Evolutionary conservation across 192 early-diverging fungal genomes (phyloP).

Genomic region (Coemansia reversa): DNA sequence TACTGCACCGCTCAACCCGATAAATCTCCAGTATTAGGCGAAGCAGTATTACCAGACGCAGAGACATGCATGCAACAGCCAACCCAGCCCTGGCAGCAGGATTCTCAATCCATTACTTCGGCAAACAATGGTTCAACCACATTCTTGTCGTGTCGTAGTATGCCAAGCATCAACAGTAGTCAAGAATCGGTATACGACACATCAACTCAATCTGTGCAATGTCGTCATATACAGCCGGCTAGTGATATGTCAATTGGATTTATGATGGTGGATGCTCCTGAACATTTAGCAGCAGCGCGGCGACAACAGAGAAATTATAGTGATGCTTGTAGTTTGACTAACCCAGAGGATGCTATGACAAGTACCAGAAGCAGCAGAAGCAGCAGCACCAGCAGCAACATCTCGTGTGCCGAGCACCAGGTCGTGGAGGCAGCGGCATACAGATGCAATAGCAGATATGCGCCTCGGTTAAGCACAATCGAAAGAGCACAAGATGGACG

Average conservation of each 20-base stretch:
- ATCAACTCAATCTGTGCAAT: not conserved
- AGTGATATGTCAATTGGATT: slow-evolving; percentile 17
- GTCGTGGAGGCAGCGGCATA: slow-evolving; percentile 24
- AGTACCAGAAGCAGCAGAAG: slow-evolving; percentile 5
- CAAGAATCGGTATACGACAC: not conserved
- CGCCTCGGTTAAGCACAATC: slow-evolving; percentile 44
- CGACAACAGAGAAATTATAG: not conserved
- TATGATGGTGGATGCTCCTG: slow-evolving; percentile 17
- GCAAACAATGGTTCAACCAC: slow-evolving; percentile 17
- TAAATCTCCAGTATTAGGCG: not conserved
- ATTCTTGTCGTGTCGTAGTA: slow-evolving; percentile 37
- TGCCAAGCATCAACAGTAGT: slow-evolving; percentile 10
- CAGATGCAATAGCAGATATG: slow-evolving; percentile 28
- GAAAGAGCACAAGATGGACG: slow-evolving; percentile 39
- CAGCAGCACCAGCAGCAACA: slow-evolving; percentile 20
- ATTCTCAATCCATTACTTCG: slow-evolving; percentile 5
- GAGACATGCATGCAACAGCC: not conserved
- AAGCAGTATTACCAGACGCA: not conserved
- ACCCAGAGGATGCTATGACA: slow-evolving; percentile 12
- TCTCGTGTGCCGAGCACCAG: slow-evolving; percentile 17
- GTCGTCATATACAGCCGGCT: not conserved
- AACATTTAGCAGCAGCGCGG: slow-evolving; percentile 6
- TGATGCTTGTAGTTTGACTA: slow-evolving; percentile 8
- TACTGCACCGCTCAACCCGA: slow-evolving; percentile 40
- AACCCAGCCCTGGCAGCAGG: not conserved